Evolutionary conservation across 2,329 filamentous ascomycete genomes (phyloP), one percentile per base, ranked within the genome.

Genomic region (Pleoardoris graminearum): DNA sequence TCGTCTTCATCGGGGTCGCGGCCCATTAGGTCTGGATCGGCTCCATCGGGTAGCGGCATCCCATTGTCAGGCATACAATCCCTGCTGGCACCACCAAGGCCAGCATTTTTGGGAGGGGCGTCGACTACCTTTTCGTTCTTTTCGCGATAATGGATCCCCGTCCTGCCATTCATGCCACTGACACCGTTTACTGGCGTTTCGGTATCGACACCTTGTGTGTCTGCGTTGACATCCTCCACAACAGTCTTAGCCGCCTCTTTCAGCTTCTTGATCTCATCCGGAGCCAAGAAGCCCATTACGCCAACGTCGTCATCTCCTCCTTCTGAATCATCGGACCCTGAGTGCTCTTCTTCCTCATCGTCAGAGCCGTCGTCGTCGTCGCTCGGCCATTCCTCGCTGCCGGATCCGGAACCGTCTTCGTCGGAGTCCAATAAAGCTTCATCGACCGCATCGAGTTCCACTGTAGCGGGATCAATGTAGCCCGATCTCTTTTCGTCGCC

Each of bases 401-500:
- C 70, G 17, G 70, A 71, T 47, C 58, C 62, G 16, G 67, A 70
- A 23, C 39, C 60, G 14, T 67, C 64, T 10, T 69, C 68, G 6
- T 72, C 70, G 5, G 70, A 67, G 49, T 75, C 73, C 42, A 76
- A 58, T 11, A 77, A 55, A 10, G 68, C 69, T 39, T 73, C 69
- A 44, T 76, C 75, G 14, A 76, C 75, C 45, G 74, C 66, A 17
- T 76, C 76, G 8, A 76, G 60, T 50, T 74, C 64, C 10, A 76
- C 64, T 5, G 60, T 68, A 11, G 73, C 68, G 16, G 67, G 67
- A 51, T 76, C 68, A 38, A 74, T 68, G 17, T 56, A 67, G 7
- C 62, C 48, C 14, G 60, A 32, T 16, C 62, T 59, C 19, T 54
- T 44, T 22, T 59, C 55, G 1, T 58, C 38, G 1, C 53, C 48